Evolutionary conservation across 1,284 basidiomycete genomes (phyloP), one percentile per base, ranked within the genome.

Genomic region (Ceratobasidium sp.): DNA sequence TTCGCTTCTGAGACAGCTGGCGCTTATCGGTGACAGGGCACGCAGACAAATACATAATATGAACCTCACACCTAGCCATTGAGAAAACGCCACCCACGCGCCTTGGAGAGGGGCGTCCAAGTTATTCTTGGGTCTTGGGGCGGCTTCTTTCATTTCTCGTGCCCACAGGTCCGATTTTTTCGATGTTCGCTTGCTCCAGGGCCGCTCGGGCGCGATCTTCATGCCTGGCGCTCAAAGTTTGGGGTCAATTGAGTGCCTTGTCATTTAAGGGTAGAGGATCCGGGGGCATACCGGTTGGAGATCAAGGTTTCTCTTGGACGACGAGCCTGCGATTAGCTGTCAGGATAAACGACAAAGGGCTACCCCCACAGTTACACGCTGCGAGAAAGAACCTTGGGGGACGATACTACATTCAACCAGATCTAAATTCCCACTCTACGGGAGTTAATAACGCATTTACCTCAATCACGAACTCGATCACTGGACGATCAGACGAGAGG

Each of bases 1-100:
- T 82, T 22, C 81, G 76, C 68, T 81, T 79, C 52, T 80, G 79
- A 22, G 84, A 78, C 29, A 84, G 80, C 80, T 85, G 84, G 32
- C 82, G 81, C 80, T 84, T 80, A 15, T 68, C 19, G 44, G 29
- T 2, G 29, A 1, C 22, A 29, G 54, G 54, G n/a, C 22, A 57
- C 17, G n/a, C 22, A 52, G 62, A 15, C 51, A 49, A 51, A 44
- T 80, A 77, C 80, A 78, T 52, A 79, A 75, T 34, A 71, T 61
- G 2, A 70, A n/a, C n/a, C 74, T 52, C 22, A 59, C 2, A 2
- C 78, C 78, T 25, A 79, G 78, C 25, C 46, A 25, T 8, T 9
- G 68, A 22, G 51, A 62, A 57, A 43, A 54, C 64, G 11, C 82
- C 79, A 52, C n/a, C 81, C 37, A 37, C 78, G 40, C 83, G 76